Percentiles rank a stretch among this genome's conserved stretches.
Conservation (phyloP, 2,329 filamentous ascomycete species). For the Penicillium sp. region DNA sequence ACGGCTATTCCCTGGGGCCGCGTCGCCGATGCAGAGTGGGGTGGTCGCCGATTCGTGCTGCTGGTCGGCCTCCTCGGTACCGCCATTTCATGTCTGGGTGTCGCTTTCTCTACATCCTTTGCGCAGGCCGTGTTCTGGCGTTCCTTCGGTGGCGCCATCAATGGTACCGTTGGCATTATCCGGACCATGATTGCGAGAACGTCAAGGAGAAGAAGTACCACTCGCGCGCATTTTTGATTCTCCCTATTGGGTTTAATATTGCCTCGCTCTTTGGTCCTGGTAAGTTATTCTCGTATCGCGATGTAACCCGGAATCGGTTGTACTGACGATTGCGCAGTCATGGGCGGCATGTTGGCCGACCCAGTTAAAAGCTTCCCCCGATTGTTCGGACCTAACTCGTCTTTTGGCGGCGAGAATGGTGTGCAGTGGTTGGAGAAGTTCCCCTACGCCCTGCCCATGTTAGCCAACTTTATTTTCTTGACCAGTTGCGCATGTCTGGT, state of each 20-base stretch:
- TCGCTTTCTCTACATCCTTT: conserved; percentile 64
- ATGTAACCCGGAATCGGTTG: conserved; percentile 4
- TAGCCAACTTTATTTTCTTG: conserved; percentile 59
- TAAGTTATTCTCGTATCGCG: conserved; percentile 36
- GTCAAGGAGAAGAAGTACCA: conserved; percentile 63
- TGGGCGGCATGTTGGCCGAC: conserved; percentile 64
- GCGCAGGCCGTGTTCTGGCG: conserved; percentile 61
- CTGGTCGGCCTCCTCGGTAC: conserved; percentile 70
- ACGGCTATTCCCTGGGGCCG: conserved; percentile 79
- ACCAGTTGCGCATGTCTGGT: conserved; percentile 51
- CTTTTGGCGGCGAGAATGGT: conserved; percentile 52
- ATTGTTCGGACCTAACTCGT: conserved; percentile 56
- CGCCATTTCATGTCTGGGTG: conserved; percentile 59
- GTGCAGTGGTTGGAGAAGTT: conserved; percentile 59
- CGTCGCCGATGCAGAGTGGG: conserved; percentile 56
- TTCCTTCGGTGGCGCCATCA: conserved; percentile 61
- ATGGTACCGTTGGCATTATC: conserved; percentile 69
- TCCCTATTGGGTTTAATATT: conserved; percentile 64
- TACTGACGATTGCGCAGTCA: conserved; percentile 33
- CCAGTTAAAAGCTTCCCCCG: conserved; percentile 59
- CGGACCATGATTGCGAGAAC: conserved; percentile 66
- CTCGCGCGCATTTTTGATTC: conserved; percentile 52
- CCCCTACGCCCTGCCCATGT: conserved; percentile 64
- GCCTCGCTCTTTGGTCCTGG: conserved; percentile 51
- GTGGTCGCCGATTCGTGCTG: conserved; percentile 71